Base-by-base conservation (phyloP, 805 yeast species). In the Saccharomycopsis selenospora region DNA sequence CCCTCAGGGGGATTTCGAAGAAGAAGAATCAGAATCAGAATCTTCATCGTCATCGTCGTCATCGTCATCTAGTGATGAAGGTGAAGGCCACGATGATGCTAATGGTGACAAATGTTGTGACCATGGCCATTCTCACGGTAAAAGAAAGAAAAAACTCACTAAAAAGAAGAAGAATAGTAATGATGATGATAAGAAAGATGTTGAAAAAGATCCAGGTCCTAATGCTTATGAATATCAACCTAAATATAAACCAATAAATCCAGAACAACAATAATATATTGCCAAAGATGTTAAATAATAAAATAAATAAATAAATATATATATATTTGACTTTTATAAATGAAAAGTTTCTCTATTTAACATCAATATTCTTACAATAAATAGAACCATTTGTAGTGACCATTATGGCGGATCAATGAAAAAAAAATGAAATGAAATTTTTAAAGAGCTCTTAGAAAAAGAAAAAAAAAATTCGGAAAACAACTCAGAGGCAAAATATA, bases 141-240 rank as follows among this genome's bases (percentile, higher is more conserved):
- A 3, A 14, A 40, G 47, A 69, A 62, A 36, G 71, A 67, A 52
- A 55, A 64, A 29, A 59, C n/a, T n/a, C n/a, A n/a, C n/a, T n/a
- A 63, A 29, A 59, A 58, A 20, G 68, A 65, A 17, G 59, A 56
- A 24, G 64, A 64, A 20, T 60, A 59, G 43, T 63, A 66, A 59
- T 49, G 58, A 55, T 56, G 64, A 58, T 57, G 67, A 57, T 54
- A 61, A 52, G 61, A 57, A 56, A 58, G 65, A 63, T 63, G 65
- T 51, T 65, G 59, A 52, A 43, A 56, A 59, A 30, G 52, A 58
- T 7, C 66, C 69, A 41, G 68, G 71, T 53, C 95, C 85, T 18
- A 86, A 91, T 65, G 96, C 96, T 0, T 91, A 91, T 59, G 98
- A 90, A 62, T 67, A 77, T 30, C 96, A 88, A 63, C 97, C 96